Evolutionary conservation across 805 yeast species (phyloP), one percentile per base, ranked within the genome.

Genomic region (Priceomyces melissophilus): DNA sequence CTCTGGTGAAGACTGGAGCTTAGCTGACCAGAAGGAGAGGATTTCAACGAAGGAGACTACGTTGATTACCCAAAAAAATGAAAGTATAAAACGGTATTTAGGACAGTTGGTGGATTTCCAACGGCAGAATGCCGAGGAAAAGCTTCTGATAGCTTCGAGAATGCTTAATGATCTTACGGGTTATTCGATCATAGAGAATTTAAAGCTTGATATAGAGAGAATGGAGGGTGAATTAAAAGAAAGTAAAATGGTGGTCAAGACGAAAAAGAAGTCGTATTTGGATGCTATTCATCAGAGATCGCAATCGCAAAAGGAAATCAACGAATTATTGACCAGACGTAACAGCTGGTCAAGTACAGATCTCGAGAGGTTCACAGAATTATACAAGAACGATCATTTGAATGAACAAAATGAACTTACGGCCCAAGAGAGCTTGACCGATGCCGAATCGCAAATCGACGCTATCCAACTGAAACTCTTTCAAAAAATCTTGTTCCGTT

Each of bases 111-210:
- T 20, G 25, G 25, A 20, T 20, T 20, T 20, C 25, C 25, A 20
- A 20, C 4, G 8, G 25, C 25, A 17, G 12, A 17, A 32, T 17
- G 17, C 35, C 14, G 12, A 17, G 13, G 23, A 32, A 16, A 23
- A 32, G 11, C 13, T 32, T 10, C 12, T 26, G 10, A 17, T 20
- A n/a, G 35, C 35, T 16, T 32, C 35, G 8, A 72, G 78, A 44
- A 77, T 90, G 2, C 70, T 91, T 27, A 93, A 93, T 54, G 96
- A 89, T 51, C 82, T 89, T 9, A 91, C 99, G 0, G 99, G 99
- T 0, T 93, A 93, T 60, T 75, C 88, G 0, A 71, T 82, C 13
- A 87, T 93, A 42, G 95, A 87, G 54, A 69, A 73, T 43, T 63
- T 91, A 51, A 83, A 88, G 60, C 58, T 68, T 23, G 63, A 76